These are phyloP conservation scores for Blastocystis sp. DNA, from an alignment of 352 stramenopile genomes.

Conservation along the genomic window DNA sequence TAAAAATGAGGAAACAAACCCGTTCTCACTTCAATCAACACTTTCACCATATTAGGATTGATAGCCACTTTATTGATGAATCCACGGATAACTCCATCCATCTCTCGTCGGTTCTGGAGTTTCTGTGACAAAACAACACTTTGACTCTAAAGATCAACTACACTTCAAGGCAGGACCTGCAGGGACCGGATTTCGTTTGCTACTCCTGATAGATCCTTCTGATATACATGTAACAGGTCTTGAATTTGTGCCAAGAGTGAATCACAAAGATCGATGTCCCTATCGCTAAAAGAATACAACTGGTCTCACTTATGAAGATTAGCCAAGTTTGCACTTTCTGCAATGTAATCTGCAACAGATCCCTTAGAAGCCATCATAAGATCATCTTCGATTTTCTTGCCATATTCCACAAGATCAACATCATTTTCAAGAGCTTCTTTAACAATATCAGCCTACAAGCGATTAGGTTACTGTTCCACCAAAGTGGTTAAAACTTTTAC, in stretches of 20 bases:
- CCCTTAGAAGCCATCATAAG: not conserved
- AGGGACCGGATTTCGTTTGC: conserved; percentile 18
- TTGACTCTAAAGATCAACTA: not conserved
- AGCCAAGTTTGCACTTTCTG: not conserved
- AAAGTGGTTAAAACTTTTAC: not conserved
- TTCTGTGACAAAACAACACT: conserved; percentile 10
- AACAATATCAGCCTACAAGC: not conserved
- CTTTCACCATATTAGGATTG: conserved; percentile 56
- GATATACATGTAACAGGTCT: not conserved
- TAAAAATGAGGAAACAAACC: not conserved
- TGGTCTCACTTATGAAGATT: not conserved
- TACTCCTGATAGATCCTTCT: conserved; percentile 13
- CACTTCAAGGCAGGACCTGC: not conserved
- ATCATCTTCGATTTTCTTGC: conserved; percentile 6
- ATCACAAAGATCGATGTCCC: not conserved
- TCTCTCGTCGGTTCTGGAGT: not conserved
- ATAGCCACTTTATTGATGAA: conserved; percentile 32
- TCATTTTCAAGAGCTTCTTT: conserved; percentile 35
- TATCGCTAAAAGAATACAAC: not conserved
- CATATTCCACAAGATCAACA: conserved; percentile 42
- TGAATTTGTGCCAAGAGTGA: not conserved
- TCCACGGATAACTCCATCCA: conserved; percentile 15
- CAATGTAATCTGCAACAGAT: conserved; percentile 28
- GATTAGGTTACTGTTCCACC: not conserved
- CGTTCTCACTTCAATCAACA: not conserved